Evolutionary conservation across 805 yeast species (phyloP).

Genomic region (Metschnikowia peoriensis): DNA sequence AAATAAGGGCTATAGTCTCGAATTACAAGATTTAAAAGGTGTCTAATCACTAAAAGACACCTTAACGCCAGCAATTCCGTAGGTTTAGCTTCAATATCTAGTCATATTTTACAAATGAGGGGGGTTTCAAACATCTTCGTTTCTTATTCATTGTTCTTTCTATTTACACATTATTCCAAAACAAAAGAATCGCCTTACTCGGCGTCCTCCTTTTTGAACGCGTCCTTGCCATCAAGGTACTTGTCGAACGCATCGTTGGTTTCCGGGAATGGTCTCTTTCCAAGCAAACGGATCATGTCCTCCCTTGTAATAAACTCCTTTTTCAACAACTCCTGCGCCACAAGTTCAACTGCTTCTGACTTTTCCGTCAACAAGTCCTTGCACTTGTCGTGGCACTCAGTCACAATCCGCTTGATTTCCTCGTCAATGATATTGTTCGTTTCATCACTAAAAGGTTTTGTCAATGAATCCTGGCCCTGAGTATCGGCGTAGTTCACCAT

Average conservation of each 20-base stretch:
- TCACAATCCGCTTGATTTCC: conserved; percentile 67
- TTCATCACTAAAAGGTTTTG: conserved; percentile 67
- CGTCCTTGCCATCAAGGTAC: conserved; percentile 51
- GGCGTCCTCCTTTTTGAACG: conserved; percentile 37
- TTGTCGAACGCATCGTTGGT: conserved; percentile 88
- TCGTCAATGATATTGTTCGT: conserved; percentile 66
- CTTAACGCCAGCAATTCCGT: not conserved
- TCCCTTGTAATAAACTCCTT: conserved; percentile 93
- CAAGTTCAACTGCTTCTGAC: conserved; percentile 70
- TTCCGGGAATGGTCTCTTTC: conserved; percentile 90
- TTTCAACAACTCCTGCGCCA: conserved; percentile 80
- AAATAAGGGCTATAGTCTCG: too few species aligned
- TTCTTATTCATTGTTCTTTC: not conserved
- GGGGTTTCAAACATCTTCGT: not conserved
- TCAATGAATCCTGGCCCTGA: conserved; percentile 49
- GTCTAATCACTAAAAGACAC: too few species aligned
- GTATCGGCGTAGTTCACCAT: conserved; percentile 52
- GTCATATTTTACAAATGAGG: not conserved
- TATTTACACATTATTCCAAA: conserved; percentile 7
- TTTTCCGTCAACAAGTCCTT: conserved; percentile 60
- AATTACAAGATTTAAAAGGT: too few species aligned
- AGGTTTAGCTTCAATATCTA: too few species aligned
- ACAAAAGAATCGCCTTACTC: not conserved
- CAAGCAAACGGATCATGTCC: conserved; percentile 86
- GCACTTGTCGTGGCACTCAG: conserved; percentile 64